Percentiles rank a stretch among this genome's conserved stretches.
Evolutionary conservation across 768 basidiomycete species (phyloP).

Genomic region (Naganishia antarctica): DNA sequence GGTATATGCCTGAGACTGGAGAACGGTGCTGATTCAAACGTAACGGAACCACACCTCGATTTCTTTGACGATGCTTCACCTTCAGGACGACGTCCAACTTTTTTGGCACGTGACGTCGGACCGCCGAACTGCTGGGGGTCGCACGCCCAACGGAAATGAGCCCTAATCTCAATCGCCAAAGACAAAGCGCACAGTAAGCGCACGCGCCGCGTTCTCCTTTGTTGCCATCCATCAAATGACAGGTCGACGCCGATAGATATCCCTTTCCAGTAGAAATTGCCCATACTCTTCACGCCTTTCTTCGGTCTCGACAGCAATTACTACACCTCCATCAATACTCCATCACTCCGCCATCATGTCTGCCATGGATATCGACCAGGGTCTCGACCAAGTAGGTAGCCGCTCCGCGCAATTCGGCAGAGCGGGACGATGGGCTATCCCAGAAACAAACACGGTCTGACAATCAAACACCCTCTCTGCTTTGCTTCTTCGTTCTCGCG

Average conservation of each 20-base stretch:
- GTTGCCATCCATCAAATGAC: background rate
- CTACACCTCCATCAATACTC: background rate
- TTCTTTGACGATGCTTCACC: too few species aligned
- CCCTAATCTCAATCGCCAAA: too few species aligned
- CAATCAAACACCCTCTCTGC: conserved; percentile 4
- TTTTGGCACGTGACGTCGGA: background rate
- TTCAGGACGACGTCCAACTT: too few species aligned
- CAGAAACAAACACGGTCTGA: conserved; percentile 15
- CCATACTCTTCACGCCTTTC: too few species aligned
- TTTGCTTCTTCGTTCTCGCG: background rate
- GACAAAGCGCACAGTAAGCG: too few species aligned
- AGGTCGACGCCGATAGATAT: background rate
- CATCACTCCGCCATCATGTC: conserved; percentile 21
- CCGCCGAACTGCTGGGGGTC: too few species aligned
- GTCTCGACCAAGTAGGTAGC: conserved; percentile 28
- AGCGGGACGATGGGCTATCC: background rate
- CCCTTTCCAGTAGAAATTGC: too few species aligned
- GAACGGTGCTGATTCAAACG: too few species aligned
- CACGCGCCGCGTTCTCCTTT: background rate
- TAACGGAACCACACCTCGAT: too few species aligned
- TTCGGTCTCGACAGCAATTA: too few species aligned
- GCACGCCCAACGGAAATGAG: too few species aligned
- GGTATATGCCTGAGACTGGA: too few species aligned
- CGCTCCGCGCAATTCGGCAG: background rate
- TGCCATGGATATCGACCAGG: conserved; percentile 30